Evolutionary conservation across 2,329 filamentous ascomycete genomes (phyloP).

Genomic region (Drechslerella dactyloides): DNA sequence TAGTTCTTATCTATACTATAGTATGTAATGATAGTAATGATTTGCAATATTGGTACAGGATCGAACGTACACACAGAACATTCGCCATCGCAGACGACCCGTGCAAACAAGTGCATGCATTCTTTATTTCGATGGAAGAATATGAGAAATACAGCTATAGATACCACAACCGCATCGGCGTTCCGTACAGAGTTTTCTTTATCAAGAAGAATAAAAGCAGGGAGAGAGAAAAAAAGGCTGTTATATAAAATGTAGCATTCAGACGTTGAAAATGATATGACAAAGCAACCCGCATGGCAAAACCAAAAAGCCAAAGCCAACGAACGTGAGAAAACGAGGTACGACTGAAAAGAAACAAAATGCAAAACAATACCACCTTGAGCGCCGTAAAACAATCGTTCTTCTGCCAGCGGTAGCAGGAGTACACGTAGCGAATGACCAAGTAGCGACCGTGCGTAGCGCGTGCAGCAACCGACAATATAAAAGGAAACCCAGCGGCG

Average conservation of each 20-base stretch:
- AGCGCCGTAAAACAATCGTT: slow-evolving; percentile 50
- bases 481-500: slow-evolving; percentile 5
- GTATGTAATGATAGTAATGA: neutral
- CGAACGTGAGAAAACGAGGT: neutral
- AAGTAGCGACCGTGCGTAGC: neutral
- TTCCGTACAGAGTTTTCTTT: neutral
- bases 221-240: neutral
- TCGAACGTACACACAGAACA: no score
- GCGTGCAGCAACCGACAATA: slow-evolving; percentile 12
- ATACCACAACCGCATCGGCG: neutral
- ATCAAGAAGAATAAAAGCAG: neutral
- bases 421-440: slow-evolving; percentile 3
- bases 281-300: no score
- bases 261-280: no score
- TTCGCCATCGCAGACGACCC: no score
- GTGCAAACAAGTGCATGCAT: no score
- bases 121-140: no score
- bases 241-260: no score
- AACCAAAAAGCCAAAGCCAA: slow-evolving; percentile 10
- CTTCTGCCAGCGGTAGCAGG: slow-evolving; percentile 23
- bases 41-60: no score
- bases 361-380: slow-evolving; percentile 41
- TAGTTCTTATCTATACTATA: no score
- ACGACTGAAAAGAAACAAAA: slow-evolving; percentile 1
- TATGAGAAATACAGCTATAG: no score